Conservation (phyloP, 352 stramenopile genomes). For the Hyphochytrium catenoides region DNA sequence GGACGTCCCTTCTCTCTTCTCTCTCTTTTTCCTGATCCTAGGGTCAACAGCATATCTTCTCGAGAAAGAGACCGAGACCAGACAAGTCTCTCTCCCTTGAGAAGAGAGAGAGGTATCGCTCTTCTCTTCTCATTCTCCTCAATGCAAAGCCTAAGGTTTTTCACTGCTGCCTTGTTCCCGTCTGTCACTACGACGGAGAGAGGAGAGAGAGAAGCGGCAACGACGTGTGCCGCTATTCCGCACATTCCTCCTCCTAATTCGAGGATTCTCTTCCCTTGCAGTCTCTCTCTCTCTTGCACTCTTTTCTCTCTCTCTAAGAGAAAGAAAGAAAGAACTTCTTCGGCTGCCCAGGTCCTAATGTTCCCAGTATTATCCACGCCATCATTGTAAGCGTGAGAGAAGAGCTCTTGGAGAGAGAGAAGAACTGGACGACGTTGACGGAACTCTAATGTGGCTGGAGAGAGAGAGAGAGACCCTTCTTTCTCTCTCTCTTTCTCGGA, state of each 20-base stretch:
- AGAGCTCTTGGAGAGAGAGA: too few species aligned
- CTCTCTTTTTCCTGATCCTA: too few species aligned
- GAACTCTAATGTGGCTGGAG: too few species aligned
- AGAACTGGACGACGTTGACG: too few species aligned
- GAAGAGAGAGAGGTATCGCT: slow-evolving; percentile 1
- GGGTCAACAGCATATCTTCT: too few species aligned
- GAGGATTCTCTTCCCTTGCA: slow-evolving; percentile 18
- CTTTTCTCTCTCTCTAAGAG: slow-evolving; percentile 12
- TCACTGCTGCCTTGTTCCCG: slow-evolving; percentile 30
- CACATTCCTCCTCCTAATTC: slow-evolving; percentile 49
- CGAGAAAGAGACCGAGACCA: slow-evolving; percentile 26
- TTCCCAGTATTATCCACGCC: slow-evolving; percentile 66
- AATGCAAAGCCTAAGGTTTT: slow-evolving; percentile 33
- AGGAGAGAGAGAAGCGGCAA: slow-evolving; percentile 21
- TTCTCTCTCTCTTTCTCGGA: too few species aligned
- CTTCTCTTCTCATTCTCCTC: slow-evolving; percentile 20
- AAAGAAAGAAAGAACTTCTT: slow-evolving; percentile 36
- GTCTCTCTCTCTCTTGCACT: slow-evolving; percentile 6
- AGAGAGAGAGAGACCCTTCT: too few species aligned
- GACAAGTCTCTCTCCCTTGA: slow-evolving; percentile 21
- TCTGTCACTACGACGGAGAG: slow-evolving; percentile 30
- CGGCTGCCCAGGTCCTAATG: slow-evolving; percentile 53
- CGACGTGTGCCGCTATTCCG: slow-evolving; percentile 29
- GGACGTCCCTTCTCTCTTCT: too few species aligned
- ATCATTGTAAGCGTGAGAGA: too few species aligned